Evolutionary conservation across 192 early-diverging fungal species (phyloP), one percentile per base, ranked within the genome.

Genomic region (Linnemannia zychae): DNA sequence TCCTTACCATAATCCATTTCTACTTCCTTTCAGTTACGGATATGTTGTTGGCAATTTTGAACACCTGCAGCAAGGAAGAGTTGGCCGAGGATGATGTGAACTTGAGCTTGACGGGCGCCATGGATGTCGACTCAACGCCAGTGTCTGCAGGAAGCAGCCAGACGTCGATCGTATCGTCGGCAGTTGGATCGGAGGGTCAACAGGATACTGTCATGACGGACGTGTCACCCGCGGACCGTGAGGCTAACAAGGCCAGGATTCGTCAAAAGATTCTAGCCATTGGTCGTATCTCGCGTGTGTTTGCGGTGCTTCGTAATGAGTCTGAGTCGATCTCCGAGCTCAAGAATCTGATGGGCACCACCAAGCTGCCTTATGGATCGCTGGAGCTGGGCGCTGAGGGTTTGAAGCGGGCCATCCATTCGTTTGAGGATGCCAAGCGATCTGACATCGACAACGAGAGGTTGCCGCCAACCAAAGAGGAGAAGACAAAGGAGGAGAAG

Each of bases 1-100:
- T 44, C 40, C 40, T 44, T 44, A 44, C 40, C 40, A 44, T 44
- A 3, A 24, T n/a, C 15, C 34, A 48, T 72, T 31, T 13, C n/a
- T 79, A 22, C 76, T 3, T 63, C 28, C 12, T 71, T 78, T 28
- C 86, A 97, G 96, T 99, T 82, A 98, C 97, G 15, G 97, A 99
- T 71, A 99, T 99, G 97, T 88, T 99, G 53, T 80, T 99, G 68
- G 97, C 95, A 16, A 97, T 99, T 78, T 89, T 99, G 57, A 96
- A 96, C 84, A 97, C 97, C 50, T 99, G 97, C 89, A 97, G 93
- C 90, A 97, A 98, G 87, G 97, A 98, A 72, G 98, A 99, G 89
- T 89, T 98, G 22, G 91, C 88, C 50, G 92, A 94, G 76, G 94
- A 93, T 50, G 91, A 92, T 22, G 75, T 84, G 68, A 68, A 75